Evolutionary conservation across 805 yeast species (phyloP).

Genomic region (Zygosaccharomyces bailii): DNA sequence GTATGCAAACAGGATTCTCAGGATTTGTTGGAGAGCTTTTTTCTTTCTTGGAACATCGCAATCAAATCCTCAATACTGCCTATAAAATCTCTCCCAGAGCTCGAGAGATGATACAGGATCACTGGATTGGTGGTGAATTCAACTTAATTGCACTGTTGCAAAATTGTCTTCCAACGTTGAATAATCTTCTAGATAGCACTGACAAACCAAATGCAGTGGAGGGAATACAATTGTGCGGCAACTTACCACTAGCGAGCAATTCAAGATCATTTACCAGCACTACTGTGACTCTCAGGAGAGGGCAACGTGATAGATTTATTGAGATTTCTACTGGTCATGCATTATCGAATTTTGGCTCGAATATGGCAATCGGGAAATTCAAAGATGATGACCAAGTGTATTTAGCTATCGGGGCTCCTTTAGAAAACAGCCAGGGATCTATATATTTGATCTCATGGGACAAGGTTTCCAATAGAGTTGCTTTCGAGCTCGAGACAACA

Average conservation of each 20-base stretch:
- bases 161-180: conserved; percentile 21
- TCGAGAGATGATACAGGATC: conserved; percentile 23
- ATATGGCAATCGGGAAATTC: conserved; percentile 43
- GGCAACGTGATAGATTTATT: not conserved
- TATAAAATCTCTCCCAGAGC: conserved; percentile 22
- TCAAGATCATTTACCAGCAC: not conserved
- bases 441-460: conserved; percentile 44
- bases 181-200: conserved; percentile 13
- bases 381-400: conserved; percentile 37
- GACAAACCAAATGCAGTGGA: not conserved
- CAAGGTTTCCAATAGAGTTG: conserved; percentile 23
- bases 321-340: conserved; percentile 10
- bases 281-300: not conserved
- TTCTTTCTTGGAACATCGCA: conserved; percentile 14
- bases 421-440: conserved; percentile 43
- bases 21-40: conserved; percentile 48
- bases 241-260: conserved; percentile 16
- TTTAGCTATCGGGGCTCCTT: conserved; percentile 51
- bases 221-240: conserved; percentile 20
- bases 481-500: not conserved
- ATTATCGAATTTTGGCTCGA: conserved; percentile 45
- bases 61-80: conserved; percentile 15
- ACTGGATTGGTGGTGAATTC: conserved; percentile 31
- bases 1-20: conserved; percentile 53
- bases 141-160: conserved; percentile 22